Evolutionary conservation across 371 early-diverging fungal species (phyloP).

Genomic region (Mortierella sp.): DNA sequence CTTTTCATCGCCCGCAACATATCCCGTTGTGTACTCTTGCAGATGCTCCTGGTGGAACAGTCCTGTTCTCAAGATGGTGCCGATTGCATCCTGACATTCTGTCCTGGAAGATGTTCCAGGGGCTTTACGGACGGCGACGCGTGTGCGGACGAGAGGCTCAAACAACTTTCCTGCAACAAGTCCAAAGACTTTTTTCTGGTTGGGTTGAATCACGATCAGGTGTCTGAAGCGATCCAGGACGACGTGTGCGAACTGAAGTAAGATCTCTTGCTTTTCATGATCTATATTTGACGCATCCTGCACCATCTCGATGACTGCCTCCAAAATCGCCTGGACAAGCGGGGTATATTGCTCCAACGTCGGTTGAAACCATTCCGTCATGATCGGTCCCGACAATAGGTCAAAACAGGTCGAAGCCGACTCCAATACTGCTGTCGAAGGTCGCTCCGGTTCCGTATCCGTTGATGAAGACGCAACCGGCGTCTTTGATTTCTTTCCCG

Average conservation of each 20-base stretch:
- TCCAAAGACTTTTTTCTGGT: slow-evolving; percentile 50
- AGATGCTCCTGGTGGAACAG: slow-evolving; percentile 52
- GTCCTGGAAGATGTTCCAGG: background rate
- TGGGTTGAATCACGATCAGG: slow-evolving; percentile 40
- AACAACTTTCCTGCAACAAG: slow-evolving; percentile 45
- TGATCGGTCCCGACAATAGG: slow-evolving; percentile 24
- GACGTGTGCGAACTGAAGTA: slow-evolving; percentile 15
- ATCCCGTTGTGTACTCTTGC: slow-evolving; percentile 48
- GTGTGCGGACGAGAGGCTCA: slow-evolving; percentile 33
- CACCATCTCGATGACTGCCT: slow-evolving; percentile 21
- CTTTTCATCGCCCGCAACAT: slow-evolving; percentile 30
- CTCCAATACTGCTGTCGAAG: slow-evolving; percentile 16
- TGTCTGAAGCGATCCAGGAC: slow-evolving; percentile 42
- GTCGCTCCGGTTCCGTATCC: background rate
- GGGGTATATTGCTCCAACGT: slow-evolving; percentile 54
- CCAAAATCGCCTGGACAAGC: slow-evolving; percentile 40
- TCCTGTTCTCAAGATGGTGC: slow-evolving; percentile 29
- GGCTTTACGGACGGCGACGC: slow-evolving; percentile 11
- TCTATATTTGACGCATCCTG: slow-evolving; percentile 7
- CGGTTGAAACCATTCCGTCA: slow-evolving; percentile 53
- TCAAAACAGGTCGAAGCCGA: slow-evolving; percentile 24
- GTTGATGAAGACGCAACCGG: background rate
- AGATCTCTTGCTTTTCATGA: slow-evolving; percentile 4
- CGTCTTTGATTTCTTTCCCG: slow-evolving; percentile 15
- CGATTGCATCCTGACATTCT: slow-evolving; percentile 32